Evolutionary conservation across 139 green algal species (phyloP), one percentile per base, ranked within the genome.

Genomic region (Chlorella ohadii): DNA sequence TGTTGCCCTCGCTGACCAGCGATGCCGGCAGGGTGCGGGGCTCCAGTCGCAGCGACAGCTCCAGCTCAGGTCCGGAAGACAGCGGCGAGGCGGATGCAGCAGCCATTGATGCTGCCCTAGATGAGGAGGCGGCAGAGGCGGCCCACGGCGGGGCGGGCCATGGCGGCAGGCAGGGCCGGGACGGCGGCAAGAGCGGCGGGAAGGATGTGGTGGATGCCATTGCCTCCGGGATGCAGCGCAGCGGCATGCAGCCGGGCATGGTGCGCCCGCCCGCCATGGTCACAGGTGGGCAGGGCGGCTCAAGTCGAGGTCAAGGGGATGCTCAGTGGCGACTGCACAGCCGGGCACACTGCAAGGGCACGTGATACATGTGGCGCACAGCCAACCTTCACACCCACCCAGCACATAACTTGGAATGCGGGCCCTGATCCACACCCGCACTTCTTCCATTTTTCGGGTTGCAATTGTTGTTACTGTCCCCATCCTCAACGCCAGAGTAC

Each of bases 191-290:
- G 3, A 77, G 57, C 51, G 44, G 44, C 44, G 11, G 51, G 11
- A 59, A 59, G 51, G 75, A 87, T 20, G 27, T 89, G 5, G 44
- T 86, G 31, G 78, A 86, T 20, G 70, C 39, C 16, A 84, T 87
- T 20, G 59, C 64, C 12, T 31, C 31, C 76, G 76, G 57, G 25
- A 71, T 82, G 59, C 57, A 39, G 57, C 76, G 57, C 57, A 72
- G 76, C 56, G 76, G 57, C 38, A 47, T 82, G 85, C 13, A n/a
- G 15, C 76, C 57, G 33, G 86, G 87, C 25, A 59, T 83, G 56
- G 65, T 95, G 36, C 90, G 93, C 1, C 92, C 93, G 12, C 93
- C 93, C 2, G 93, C 93, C 22, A 89, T 96, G 57, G 92, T 96
- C 25, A 39, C 81, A 64, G 81, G 79, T 84, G 23, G 31, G 79